Conservation (phyloP, 495 filamentous ascomycete genomes). For the Paragyromitra xinjiangensis region DNA sequence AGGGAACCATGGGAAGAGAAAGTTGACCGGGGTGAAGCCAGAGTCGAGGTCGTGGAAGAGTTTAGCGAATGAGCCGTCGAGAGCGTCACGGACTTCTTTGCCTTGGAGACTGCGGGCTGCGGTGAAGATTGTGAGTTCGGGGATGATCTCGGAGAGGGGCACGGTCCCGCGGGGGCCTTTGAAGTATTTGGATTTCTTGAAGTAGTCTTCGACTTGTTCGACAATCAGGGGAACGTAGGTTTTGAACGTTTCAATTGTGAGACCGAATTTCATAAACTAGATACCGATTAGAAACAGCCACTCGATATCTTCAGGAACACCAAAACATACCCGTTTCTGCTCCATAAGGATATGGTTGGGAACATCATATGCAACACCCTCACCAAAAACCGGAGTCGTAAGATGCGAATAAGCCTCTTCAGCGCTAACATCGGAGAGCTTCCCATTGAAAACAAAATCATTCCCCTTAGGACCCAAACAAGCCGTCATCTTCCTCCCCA, state of each 20-base stretch:
- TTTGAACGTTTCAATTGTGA: conserved; percentile 77
- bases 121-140: conserved; percentile 86
- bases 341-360: conserved; percentile 87
- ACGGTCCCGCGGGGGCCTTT: conserved; percentile 71
- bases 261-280: conserved; percentile 85
- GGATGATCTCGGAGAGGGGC: conserved; percentile 74
- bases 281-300: background rate
- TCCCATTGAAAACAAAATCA: conserved; percentile 87
- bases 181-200: conserved; percentile 72
- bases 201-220: conserved; percentile 74
- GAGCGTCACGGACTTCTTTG: conserved; percentile 77
- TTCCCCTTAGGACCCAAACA: conserved; percentile 81
- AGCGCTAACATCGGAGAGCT: conserved; percentile 79
- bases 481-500: conserved; percentile 79
- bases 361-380: conserved; percentile 87
- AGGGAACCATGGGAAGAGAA: conserved; percentile 86
- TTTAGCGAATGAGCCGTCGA: conserved; percentile 76
- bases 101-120: conserved; percentile 82
- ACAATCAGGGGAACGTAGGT: conserved; percentile 81
- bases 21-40: conserved; percentile 85
- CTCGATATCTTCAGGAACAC: background rate
- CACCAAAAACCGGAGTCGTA: conserved; percentile 86
- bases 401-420: conserved; percentile 84
- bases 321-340: conserved; percentile 71
- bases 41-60: conserved; percentile 85